Evolutionary conservation across 1,284 basidiomycete species (phyloP).

Genomic region (Coniophora puteana): DNA sequence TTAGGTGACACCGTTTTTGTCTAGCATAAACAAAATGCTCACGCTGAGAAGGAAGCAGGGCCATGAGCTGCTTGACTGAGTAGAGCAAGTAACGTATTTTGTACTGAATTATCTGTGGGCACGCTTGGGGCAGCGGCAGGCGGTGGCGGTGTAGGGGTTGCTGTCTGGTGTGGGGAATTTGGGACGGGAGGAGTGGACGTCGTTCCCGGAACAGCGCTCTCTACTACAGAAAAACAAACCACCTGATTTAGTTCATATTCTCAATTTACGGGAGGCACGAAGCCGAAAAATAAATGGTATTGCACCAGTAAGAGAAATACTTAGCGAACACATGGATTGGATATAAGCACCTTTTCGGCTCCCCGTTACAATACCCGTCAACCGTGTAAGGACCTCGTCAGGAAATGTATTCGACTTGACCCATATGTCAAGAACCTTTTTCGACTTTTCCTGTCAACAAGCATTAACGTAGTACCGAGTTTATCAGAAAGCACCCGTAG

Average conservation of each 20-base stretch:
- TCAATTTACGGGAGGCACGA: slow-evolving; percentile 43
- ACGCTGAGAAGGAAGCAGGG: too few relatives aligned
- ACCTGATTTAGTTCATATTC: slow-evolving; percentile 64
- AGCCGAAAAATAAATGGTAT: slow-evolving; percentile 48
- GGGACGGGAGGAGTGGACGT: slow-evolving; percentile 35
- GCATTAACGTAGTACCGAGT: slow-evolving; percentile 37
- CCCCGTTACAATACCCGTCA: slow-evolving; percentile 62
- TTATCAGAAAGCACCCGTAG: slow-evolving; percentile 20
- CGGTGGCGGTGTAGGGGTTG: slow-evolving; percentile 27
- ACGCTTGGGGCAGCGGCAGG: slow-evolving; percentile 23
- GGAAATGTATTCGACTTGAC: slow-evolving; percentile 85
- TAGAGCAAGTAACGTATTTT: slow-evolving; percentile 63
- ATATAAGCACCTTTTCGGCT: slow-evolving; percentile 80
- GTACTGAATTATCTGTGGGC: slow-evolving; percentile 41
- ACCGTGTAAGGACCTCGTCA: slow-evolving; percentile 58
- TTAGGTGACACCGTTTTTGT: not conserved
- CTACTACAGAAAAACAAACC: slow-evolving; percentile 63
- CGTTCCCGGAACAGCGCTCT: slow-evolving; percentile 44
- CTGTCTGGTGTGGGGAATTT: slow-evolving; percentile 19
- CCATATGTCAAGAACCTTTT: slow-evolving; percentile 96
- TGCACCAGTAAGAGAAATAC: slow-evolving; percentile 65
- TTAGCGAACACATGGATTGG: slow-evolving; percentile 69
- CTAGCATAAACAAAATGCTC: too few relatives aligned
- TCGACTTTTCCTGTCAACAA: slow-evolving; percentile 80
- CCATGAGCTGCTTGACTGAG: slow-evolving; percentile 55